These are phyloP conservation scores for Hygrophorus russula DNA, from an alignment of 768 basidiomycete species.

Conservation along the genomic window DNA sequence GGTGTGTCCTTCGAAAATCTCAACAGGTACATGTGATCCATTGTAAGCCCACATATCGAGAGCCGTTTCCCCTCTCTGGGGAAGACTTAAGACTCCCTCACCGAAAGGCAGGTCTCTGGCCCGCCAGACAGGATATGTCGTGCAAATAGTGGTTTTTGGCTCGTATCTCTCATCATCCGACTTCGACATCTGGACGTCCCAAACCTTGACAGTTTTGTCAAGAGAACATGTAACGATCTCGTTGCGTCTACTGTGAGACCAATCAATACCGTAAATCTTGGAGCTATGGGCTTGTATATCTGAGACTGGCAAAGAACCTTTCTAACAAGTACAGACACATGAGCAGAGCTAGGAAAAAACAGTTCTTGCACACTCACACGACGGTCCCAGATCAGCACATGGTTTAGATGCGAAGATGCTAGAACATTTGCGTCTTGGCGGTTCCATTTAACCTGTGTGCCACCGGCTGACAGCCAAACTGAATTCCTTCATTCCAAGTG, in stretches of 20 bases:
- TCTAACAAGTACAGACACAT: conserved; percentile 31
- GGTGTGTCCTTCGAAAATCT: conserved; percentile 76
- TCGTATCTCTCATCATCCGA: conserved; percentile 12
- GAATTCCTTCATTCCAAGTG: background rate
- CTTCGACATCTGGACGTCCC: conserved; percentile 41
- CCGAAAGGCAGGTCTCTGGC: conserved; percentile 91
- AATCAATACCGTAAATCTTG: conserved; percentile 97
- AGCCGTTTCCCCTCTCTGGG: conserved; percentile 76
- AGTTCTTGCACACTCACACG: conserved; percentile 39
- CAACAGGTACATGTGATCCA: conserved; percentile 37
- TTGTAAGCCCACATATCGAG: conserved; percentile 72
- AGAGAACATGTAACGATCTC: conserved; percentile 91
- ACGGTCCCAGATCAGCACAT: conserved; percentile 91
- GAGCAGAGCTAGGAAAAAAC: background rate
- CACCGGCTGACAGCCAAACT: conserved; percentile 46
- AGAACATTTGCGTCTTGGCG: conserved; percentile 75
- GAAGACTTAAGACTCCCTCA: conserved; percentile 72
- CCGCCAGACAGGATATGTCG: conserved; percentile 88
- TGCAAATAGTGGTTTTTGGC: conserved; percentile 48
- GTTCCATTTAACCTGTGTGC: conserved; percentile 98
- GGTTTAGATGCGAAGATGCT: conserved; percentile 80
- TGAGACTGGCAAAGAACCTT: conserved; percentile 76
- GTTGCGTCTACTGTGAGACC: conserved; percentile 65
- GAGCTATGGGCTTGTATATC: conserved; percentile 74
- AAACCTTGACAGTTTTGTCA: conserved; percentile 87